Conservation (phyloP, 805 yeast species). For the Komagataella ulmi region DNA sequence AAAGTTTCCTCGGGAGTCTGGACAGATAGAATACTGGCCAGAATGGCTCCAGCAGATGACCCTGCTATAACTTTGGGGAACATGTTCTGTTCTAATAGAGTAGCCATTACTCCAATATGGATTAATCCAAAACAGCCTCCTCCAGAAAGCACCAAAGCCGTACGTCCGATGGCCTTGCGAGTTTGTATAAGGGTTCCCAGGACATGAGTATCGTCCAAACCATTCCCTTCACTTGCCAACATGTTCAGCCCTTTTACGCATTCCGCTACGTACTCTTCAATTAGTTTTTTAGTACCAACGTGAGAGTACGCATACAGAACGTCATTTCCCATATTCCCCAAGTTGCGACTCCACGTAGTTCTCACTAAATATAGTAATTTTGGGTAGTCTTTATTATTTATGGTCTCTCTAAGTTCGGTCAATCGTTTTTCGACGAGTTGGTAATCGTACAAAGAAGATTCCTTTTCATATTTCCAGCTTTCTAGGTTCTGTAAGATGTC, state of each 20-base stretch:
- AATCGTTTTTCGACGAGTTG: conserved; percentile 40
- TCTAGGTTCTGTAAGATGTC: conserved; percentile 55
- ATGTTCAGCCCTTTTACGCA: conserved; percentile 38
- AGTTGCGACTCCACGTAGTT: conserved; percentile 73
- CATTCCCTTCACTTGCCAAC: conserved; percentile 22
- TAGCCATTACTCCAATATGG: conserved; percentile 84
- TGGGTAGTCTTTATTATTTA: conserved; percentile 43
- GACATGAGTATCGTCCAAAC: conserved; percentile 53
- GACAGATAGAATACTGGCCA: conserved; percentile 79
- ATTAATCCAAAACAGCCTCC: conserved; percentile 91
- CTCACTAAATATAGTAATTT: conserved; percentile 61
- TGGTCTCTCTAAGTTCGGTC: conserved; percentile 42
- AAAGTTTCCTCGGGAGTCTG: conserved; percentile 62
- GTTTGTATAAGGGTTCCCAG: conserved; percentile 78
- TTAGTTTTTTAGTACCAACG: conserved; percentile 74
- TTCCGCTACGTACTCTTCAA: conserved; percentile 75
- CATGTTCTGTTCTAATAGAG: conserved; percentile 58
- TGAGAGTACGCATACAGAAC: conserved; percentile 65
- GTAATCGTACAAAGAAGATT: conserved; percentile 64
- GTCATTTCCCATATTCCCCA: conserved; percentile 80
- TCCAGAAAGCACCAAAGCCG: conserved; percentile 90
- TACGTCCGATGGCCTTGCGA: conserved; percentile 82
- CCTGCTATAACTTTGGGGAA: conserved; percentile 87
- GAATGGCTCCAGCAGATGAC: conserved; percentile 90
- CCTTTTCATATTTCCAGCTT: conserved; percentile 55